Evolutionary conservation across 257 asterid species (phyloP).

Genomic region (Fraxinus americana): DNA sequence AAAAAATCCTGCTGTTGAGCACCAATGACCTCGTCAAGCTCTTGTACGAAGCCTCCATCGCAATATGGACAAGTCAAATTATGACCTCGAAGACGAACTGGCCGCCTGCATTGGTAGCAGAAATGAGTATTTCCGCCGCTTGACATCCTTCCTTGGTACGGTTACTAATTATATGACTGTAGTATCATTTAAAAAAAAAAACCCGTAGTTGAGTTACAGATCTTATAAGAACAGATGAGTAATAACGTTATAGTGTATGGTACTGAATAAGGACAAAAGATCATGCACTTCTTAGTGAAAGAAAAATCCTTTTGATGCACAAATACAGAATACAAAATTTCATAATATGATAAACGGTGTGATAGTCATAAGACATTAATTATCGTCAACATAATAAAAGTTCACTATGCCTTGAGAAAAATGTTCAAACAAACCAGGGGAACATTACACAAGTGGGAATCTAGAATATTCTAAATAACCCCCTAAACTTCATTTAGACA

Average conservation of each 20-base stretch:
- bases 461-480: not conserved
- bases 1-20: slow-evolving; percentile 12
- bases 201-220: not conserved
- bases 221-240: not conserved
- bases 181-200: not conserved
- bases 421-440: not conserved
- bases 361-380: not conserved
- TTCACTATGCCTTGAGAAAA: not conserved
- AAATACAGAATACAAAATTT: not conserved
- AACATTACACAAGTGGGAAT: not conserved
- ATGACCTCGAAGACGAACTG: slow-evolving; percentile 52
- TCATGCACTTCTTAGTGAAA: not conserved
- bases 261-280: not conserved
- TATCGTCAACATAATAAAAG: not conserved
- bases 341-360: not conserved
- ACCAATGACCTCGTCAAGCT: slow-evolving; percentile 55
- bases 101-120: slow-evolving; percentile 83
- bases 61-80: slow-evolving; percentile 66
- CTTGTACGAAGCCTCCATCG: slow-evolving; percentile 81
- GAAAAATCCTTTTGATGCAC: not conserved
- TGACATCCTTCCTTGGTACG: slow-evolving; percentile 37
- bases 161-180: not conserved
- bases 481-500: not conserved
- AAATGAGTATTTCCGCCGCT: slow-evolving; percentile 74
- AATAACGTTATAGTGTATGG: not conserved